Percentiles rank a stretch among this genome's conserved stretches.
Evolutionary conservation across 176 grass and related monocot genomes (phyloP).

Genomic region (Thalia dealbata): DNA sequence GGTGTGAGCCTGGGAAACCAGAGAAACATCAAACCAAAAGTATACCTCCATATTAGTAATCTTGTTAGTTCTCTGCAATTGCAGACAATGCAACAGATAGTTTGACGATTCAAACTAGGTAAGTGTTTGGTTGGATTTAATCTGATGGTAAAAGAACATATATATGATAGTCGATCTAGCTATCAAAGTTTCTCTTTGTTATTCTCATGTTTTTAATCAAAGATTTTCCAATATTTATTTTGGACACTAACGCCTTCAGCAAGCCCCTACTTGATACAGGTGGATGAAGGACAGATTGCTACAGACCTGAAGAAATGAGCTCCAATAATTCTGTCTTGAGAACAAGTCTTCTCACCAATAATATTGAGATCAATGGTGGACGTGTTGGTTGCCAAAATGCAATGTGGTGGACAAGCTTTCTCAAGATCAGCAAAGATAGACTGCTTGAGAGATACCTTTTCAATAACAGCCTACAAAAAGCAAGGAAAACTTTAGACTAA

Average conservation of each 20-base stretch:
- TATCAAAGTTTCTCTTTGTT: neutral
- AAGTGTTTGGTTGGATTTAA: no score
- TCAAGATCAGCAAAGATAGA: conserved; percentile 96
- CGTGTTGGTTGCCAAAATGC: conserved; percentile 94
- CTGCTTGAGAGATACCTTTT: conserved; percentile 94
- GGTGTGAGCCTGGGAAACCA: no score
- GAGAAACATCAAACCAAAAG: no score
- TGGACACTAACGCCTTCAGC: neutral
- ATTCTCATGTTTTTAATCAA: neutral
- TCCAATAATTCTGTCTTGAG: conserved; percentile 86
- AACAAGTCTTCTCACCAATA: conserved; percentile 70
- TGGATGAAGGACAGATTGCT: conserved; percentile 7
- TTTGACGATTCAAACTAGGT: no score
- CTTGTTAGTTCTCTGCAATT: no score
- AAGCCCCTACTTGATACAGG: neutral
- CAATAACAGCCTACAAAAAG: conserved; percentile 75
- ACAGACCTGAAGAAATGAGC: conserved; percentile 98
- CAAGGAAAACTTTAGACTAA: neutral
- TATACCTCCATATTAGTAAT: no score
- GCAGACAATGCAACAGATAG: no score
- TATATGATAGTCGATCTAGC: neutral
- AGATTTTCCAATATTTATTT: neutral
- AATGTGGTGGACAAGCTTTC: conserved; percentile 64
- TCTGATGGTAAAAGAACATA: neutral
- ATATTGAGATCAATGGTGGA: conserved; percentile 94